phyloP scores from a whole-genome alignment of 768 basidiomycete genomes.

The Leccinum longicurvipes region DNA sequence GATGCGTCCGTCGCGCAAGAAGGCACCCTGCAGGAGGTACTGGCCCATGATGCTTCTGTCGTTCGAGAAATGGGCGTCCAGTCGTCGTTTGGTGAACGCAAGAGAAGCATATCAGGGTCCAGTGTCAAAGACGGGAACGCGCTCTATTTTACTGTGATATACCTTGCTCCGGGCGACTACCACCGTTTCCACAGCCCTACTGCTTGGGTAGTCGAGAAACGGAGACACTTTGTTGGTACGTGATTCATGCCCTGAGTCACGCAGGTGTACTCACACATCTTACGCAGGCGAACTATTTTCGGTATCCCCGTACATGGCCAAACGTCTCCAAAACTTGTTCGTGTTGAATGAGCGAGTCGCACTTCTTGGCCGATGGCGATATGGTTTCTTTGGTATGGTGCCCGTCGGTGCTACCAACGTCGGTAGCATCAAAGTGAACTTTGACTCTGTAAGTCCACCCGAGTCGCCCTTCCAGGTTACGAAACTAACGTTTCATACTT shows the following conservation, averaged over 20 bases:
- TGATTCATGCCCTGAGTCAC: conserved; percentile 1
- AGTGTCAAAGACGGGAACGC: conserved; percentile 71
- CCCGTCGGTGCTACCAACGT: conserved; percentile 99
- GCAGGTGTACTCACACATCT: not conserved
- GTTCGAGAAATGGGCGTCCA: conserved; percentile 67
- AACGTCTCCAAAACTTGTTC: conserved; percentile 87
- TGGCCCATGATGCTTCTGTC: conserved; percentile 68
- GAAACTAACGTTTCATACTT: not conserved
- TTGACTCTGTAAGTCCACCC: conserved; percentile 65
- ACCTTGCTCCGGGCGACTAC: conserved; percentile 97
- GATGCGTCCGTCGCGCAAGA: conserved; percentile 75
- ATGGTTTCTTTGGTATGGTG: conserved; percentile 97
- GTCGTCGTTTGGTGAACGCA: conserved; percentile 32
- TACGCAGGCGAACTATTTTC: conserved; percentile 84
- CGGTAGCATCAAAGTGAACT: conserved; percentile 93
- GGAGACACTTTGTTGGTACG: conserved; percentile 89
- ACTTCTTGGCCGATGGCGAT: conserved; percentile 87
- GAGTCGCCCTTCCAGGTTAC: not conserved
- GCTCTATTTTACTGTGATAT: conserved; percentile 92
- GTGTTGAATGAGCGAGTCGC: conserved; percentile 99
- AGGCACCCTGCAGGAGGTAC: conserved; percentile 48
- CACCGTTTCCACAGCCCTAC: conserved; percentile 96
- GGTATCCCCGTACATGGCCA: conserved; percentile 94
- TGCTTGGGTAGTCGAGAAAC: conserved; percentile 95
- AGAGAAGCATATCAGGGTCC: conserved; percentile 40